Conservation (phyloP, 1,139 yeast species). For the Geotrichum macrosporum region DNA sequence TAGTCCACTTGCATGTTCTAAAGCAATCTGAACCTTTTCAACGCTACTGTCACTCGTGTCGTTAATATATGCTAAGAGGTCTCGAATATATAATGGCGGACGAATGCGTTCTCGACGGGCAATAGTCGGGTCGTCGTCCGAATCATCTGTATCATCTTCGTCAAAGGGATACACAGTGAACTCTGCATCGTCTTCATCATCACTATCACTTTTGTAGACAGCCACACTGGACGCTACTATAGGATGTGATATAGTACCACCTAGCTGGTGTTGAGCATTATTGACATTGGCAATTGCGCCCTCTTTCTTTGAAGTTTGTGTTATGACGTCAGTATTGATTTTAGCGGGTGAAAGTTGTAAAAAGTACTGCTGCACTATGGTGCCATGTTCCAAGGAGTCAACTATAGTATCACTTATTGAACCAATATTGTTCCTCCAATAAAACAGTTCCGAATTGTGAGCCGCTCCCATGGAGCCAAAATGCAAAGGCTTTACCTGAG, state of each 20-base stretch:
- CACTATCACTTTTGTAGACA: constrained; percentile 23
- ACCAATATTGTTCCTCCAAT: constrained; percentile 14
- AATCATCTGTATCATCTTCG: constrained; percentile 25
- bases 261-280: too few species aligned
- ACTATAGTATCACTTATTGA: constrained; percentile 18
- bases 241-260: too few species aligned
- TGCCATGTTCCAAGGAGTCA: constrained; percentile 16
- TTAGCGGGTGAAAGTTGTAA: background rate
- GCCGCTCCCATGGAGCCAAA: constrained; percentile 38
- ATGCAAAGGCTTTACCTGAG: constrained; percentile 35
- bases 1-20: constrained; percentile 51
- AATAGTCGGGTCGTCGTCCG: constrained; percentile 43
- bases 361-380: constrained; percentile 5
- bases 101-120: constrained; percentile 40
- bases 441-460: constrained; percentile 23
- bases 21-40: constrained; percentile 51
- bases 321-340: too few species aligned
- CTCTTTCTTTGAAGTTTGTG: too few species aligned
- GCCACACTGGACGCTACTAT: too few species aligned
- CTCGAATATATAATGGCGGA: constrained; percentile 59
- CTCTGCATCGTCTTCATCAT: constrained; percentile 25
- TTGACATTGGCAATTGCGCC: too few species aligned
- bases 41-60: constrained; percentile 39
- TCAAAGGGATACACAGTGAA: constrained; percentile 31
- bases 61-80: constrained; percentile 51